Percentiles rank a stretch among this genome's conserved stretches.
These are phyloP conservation scores for Arthrinium phaeospermum DNA, from an alignment of 2,329 filamentous ascomycete species.

Conservation along the genomic window DNA sequence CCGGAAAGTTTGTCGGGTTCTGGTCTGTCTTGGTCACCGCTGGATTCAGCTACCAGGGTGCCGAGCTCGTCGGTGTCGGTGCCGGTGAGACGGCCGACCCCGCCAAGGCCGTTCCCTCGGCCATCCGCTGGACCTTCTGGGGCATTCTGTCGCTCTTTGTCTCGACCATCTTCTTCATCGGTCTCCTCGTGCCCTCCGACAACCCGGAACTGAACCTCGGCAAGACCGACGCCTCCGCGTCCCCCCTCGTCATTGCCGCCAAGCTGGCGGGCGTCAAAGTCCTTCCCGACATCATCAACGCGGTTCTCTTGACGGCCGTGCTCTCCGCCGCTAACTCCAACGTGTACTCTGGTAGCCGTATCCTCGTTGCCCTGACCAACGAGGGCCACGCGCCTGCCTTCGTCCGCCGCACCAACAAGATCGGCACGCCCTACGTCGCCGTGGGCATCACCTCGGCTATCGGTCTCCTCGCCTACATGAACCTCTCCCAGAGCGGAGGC, in stretches of 20 bases:
- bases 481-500: conserved; percentile 62
- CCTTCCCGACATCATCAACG: conserved; percentile 76
- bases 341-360: conserved; percentile 74
- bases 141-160: conserved; percentile 75
- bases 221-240: conserved; percentile 64
- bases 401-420: conserved; percentile 63
- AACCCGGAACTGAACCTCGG: conserved; percentile 19
- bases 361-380: conserved; percentile 69
- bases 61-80: conserved; percentile 79
- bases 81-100: conserved; percentile 79
- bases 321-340: conserved; percentile 81
- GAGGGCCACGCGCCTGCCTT: conserved; percentile 67
- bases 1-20: conserved; percentile 71
- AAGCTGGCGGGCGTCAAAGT: conserved; percentile 66
- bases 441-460: conserved; percentile 63
- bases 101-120: conserved; percentile 71
- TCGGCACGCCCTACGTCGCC: conserved; percentile 67
- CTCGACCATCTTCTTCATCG: conserved; percentile 71
- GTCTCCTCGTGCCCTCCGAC: conserved; percentile 69
- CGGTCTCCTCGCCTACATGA: conserved; percentile 71
- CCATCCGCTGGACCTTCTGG: conserved; percentile 78
- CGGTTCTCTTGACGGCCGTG: conserved; percentile 77
- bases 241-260: conserved; percentile 67
- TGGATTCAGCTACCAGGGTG: conserved; percentile 74
- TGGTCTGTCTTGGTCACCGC: conserved; percentile 73